Evolutionary conservation across 2,329 filamentous ascomycete species (phyloP).

Genomic region (Ramularia collo-cygni): DNA sequence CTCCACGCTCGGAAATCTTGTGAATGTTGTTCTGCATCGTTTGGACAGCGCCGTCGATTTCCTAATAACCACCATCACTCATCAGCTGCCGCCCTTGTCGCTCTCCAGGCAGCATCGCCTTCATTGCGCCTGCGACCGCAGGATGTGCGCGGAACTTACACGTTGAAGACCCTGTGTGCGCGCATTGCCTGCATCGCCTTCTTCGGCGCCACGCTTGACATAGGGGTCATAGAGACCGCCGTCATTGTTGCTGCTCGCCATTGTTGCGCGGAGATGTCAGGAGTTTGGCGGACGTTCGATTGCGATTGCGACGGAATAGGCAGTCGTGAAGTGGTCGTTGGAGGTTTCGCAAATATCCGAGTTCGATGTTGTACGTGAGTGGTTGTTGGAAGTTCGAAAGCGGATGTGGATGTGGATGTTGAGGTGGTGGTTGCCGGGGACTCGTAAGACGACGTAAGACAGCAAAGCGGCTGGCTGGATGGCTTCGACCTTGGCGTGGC

Average conservation of each 20-base stretch:
- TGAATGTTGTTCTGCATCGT: constrained; percentile 98
- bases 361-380: no score
- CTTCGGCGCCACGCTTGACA: constrained; percentile 20
- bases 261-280: constrained; percentile 7
- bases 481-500: no score
- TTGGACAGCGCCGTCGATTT: constrained; percentile 94
- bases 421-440: no score
- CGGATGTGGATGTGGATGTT: no score
- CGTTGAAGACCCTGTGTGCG: constrained; percentile 21
- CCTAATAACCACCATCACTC: constrained; percentile 47
- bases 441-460: no score
- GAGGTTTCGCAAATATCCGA: background rate
- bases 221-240: constrained; percentile 23
- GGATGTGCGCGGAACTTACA: constrained; percentile 9
- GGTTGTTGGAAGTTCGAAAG: no score
- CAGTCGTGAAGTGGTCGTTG: background rate
- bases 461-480: no score
- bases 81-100: constrained; percentile 7
- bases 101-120: constrained; percentile 3
- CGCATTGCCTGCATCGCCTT: constrained; percentile 13
- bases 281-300: constrained; percentile 8
- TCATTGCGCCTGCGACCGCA: background rate
- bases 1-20: constrained; percentile 89
- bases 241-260: constrained; percentile 15
- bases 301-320: constrained; percentile 2